Evolutionary conservation across 2,329 filamentous ascomycete species (phyloP).

Genomic region (Alternaria infectoria): DNA sequence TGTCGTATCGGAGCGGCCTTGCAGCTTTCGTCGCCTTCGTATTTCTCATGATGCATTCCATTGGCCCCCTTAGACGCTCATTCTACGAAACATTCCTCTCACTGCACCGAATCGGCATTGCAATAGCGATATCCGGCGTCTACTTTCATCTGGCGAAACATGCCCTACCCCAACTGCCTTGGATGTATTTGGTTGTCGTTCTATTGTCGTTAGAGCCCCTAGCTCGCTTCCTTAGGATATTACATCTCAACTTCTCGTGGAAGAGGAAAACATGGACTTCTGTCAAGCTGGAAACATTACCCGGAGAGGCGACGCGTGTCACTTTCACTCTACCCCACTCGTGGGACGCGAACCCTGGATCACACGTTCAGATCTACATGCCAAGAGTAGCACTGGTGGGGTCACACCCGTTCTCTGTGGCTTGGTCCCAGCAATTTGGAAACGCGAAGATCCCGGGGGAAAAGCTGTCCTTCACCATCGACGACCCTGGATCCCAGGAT

Average conservation of each 20-base stretch:
- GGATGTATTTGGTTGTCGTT: constrained; percentile 63
- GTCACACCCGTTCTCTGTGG: constrained; percentile 77
- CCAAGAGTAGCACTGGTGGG: constrained; percentile 71
- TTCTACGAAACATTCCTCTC: constrained; percentile 79
- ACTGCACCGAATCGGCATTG: constrained; percentile 68
- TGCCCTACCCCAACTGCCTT: constrained; percentile 63
- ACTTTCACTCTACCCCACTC: constrained; percentile 73
- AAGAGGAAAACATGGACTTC: constrained; percentile 64
- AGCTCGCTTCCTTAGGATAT: constrained; percentile 62
- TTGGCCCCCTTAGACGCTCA: constrained; percentile 73
- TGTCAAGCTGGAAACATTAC: constrained; percentile 67
- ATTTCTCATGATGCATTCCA: constrained; percentile 67
- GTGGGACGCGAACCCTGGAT: constrained; percentile 73
- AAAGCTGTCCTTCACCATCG: constrained; percentile 39
- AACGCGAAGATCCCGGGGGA: constrained; percentile 9
- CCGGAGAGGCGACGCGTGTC: constrained; percentile 72
- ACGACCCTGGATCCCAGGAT: constrained; percentile 52
- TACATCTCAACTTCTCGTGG: constrained; percentile 69
- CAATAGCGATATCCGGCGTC: constrained; percentile 64
- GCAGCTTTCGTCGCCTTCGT: constrained; percentile 66
- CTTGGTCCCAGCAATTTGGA: constrained; percentile 69
- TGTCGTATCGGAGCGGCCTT: constrained; percentile 64
- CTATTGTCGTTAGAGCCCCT: constrained; percentile 68
- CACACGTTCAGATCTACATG: constrained; percentile 78
- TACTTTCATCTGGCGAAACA: constrained; percentile 67